Evolutionary conservation across 108 stramenopile species (phyloP).

Genomic region (Pseudonitzschia delicatissima): DNA sequence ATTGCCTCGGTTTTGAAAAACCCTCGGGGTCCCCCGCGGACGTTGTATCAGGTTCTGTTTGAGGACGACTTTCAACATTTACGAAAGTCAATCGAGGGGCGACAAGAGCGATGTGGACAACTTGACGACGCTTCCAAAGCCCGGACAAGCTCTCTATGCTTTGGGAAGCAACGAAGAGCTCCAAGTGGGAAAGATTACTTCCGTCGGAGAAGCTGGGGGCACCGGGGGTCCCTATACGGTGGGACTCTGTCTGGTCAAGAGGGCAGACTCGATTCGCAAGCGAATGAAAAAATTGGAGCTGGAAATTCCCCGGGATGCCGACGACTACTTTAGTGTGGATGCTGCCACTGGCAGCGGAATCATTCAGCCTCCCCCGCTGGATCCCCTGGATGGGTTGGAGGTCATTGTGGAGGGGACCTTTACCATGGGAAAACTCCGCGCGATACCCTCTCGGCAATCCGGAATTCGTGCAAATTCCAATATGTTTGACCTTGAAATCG

Average conservation of each 20-base stretch:
- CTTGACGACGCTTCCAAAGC: slow-evolving; percentile 49
- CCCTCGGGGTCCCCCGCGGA: slow-evolving; percentile 65
- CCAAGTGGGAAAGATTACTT: slow-evolving; percentile 64
- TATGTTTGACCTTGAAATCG: slow-evolving; percentile 43
- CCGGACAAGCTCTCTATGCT: slow-evolving; percentile 57
- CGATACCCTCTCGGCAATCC: slow-evolving; percentile 42
- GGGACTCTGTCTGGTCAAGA: slow-evolving; percentile 58
- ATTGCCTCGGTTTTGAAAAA: slow-evolving; percentile 80
- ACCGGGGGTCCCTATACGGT: slow-evolving; percentile 53
- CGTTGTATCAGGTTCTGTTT: slow-evolving; percentile 70
- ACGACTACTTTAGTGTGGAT: slow-evolving; percentile 5
- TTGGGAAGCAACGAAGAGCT: slow-evolving; percentile 77
- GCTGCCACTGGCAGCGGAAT: slow-evolving; percentile 40
- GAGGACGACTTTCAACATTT: slow-evolving; percentile 69
- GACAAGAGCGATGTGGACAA: slow-evolving; percentile 43
- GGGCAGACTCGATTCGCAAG: slow-evolving; percentile 61
- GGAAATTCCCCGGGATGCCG: slow-evolving; percentile 20
- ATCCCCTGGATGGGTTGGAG: slow-evolving; percentile 77
- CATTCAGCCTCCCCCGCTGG: slow-evolving; percentile 59
- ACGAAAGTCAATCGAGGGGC: slow-evolving; percentile 42
- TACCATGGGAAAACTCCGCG: slow-evolving; percentile 53
- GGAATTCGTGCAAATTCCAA: slow-evolving; percentile 18
- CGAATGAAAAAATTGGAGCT: slow-evolving; percentile 60
- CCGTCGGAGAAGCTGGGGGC: slow-evolving; percentile 70
- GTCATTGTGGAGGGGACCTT: slow-evolving; percentile 67